Evolutionary conservation across 2,329 filamentous ascomycete genomes (phyloP).

Genomic region (Exophiala spinifera): DNA sequence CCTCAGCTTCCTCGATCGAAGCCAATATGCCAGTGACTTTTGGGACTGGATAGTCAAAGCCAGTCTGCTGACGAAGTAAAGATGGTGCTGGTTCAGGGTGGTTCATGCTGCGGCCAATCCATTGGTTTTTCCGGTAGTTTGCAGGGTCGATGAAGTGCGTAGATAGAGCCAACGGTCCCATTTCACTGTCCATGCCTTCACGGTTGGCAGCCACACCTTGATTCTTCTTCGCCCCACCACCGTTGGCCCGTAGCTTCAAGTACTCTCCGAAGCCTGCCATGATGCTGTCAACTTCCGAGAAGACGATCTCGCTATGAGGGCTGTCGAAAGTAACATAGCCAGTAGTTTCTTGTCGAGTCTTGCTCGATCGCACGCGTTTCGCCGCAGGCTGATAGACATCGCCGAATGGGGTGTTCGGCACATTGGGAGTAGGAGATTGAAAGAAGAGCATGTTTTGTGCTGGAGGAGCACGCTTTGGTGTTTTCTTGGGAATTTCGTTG

Average conservation of each 20-base stretch:
- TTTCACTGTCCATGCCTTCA: not conserved
- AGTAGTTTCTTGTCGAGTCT: no score
- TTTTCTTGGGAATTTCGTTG: not conserved
- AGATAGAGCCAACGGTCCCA: not conserved
- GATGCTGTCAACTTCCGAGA: not conserved
- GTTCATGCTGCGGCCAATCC: conserved; percentile 1
- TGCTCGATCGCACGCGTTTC: no score
- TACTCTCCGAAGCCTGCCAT: not conserved
- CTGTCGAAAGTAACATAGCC: no score
- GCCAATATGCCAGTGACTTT: conserved; percentile 8
- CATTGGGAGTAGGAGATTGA: not conserved
- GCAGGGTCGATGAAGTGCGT: not conserved
- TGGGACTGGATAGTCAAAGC: conserved; percentile 14
- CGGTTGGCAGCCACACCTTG: not conserved
- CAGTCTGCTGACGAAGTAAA: not conserved
- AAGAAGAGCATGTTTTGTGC: not conserved
- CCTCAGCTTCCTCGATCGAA: not conserved
- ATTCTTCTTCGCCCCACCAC: not conserved
- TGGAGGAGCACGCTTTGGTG: not conserved
- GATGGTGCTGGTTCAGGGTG: conserved; percentile 9
- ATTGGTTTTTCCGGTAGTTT: not conserved
- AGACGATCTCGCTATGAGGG: not conserved
- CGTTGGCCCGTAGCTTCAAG: not conserved
- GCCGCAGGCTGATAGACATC: no score
- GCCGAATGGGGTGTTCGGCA: not conserved